phyloP scores from a whole-genome alignment of 148 eudicot genomes.

The Gaultheria prostrata region DNA sequence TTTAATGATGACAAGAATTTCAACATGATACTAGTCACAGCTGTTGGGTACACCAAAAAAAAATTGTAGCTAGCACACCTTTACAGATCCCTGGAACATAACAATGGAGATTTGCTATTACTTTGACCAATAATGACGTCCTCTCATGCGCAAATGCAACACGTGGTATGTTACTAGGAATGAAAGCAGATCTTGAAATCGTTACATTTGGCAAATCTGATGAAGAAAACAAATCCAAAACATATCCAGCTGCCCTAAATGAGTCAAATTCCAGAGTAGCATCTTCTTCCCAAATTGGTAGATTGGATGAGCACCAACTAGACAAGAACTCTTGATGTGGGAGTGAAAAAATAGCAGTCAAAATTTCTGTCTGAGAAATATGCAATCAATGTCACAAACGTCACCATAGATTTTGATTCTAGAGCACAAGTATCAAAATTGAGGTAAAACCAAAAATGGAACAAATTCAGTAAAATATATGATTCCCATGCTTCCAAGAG shows the following conservation, averaged over 20 bases:
- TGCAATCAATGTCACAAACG: conserved; percentile 7
- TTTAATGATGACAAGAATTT: conserved; percentile 13
- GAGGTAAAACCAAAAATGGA: background rate
- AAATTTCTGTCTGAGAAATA: conserved; percentile 71
- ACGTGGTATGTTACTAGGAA: conserved; percentile 43
- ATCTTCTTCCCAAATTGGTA: conserved; percentile 72
- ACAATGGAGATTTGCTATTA: conserved; percentile 96
- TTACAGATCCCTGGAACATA: conserved; percentile 86
- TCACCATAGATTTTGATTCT: background rate
- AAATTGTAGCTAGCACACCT: conserved; percentile 41
- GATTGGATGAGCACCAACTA: conserved; percentile 90
- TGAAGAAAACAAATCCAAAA: conserved; percentile 41
- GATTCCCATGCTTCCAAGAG: background rate
- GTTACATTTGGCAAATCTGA: conserved; percentile 25
- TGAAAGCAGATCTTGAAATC: conserved; percentile 39
- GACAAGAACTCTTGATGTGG: conserved; percentile 80
- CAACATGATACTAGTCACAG: conserved; percentile 4
- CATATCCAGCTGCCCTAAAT: conserved; percentile 56
- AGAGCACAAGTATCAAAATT: background rate
- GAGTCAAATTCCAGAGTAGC: conserved; percentile 74
- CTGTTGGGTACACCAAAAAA: background rate
- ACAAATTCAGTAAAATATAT: background rate
- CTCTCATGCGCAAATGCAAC: conserved; percentile 87
- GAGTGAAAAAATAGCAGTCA: conserved; percentile 56
- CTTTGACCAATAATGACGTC: conserved; percentile 84